These are phyloP conservation scores for Diaporthe vexans DNA, from an alignment of 2,329 filamentous ascomycete genomes.

Conservation along the genomic window DNA sequence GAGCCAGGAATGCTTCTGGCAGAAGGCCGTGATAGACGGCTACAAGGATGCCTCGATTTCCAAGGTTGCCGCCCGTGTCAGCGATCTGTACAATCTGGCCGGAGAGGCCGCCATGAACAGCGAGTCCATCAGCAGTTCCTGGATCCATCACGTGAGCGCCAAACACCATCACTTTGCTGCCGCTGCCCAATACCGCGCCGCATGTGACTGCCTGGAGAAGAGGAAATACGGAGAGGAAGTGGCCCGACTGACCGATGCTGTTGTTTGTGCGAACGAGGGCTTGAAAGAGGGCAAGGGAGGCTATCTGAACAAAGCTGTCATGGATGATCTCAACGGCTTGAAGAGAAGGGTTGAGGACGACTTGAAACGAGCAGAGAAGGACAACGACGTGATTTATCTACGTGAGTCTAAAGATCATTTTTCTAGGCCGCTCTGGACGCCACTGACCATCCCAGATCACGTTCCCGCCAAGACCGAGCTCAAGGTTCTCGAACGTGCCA, in stretches of 20 bases:
- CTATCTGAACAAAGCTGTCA: constrained; percentile 85
- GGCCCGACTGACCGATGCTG: constrained; percentile 84
- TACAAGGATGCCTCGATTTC: constrained; percentile 94
- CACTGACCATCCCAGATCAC: constrained; percentile 64
- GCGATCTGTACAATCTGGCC: constrained; percentile 88
- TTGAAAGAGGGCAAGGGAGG: constrained; percentile 81
- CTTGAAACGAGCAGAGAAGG: constrained; percentile 91
- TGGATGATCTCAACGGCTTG: constrained; percentile 85
- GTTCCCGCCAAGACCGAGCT: constrained; percentile 92
- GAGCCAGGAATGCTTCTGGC: constrained; percentile 98
- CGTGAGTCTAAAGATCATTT: constrained; percentile 61
- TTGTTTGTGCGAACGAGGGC: constrained; percentile 86
- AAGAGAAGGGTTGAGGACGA: constrained; percentile 89
- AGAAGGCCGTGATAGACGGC: constrained; percentile 93
- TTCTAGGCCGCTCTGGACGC: too few species aligned
- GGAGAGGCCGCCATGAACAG: constrained; percentile 90
- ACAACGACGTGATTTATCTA: constrained; percentile 96
- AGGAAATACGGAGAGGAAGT: constrained; percentile 96
- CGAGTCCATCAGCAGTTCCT: constrained; percentile 89
- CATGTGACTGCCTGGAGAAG: constrained; percentile 93
- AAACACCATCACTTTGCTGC: constrained; percentile 98
- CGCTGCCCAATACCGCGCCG: constrained; percentile 92
- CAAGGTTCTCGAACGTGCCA: constrained; percentile 85
- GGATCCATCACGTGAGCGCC: constrained; percentile 98
- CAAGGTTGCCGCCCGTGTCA: constrained; percentile 89